A percentile compares a stretch with the other conserved stretches of the same genome.
Conservation (phyloP, 257 asterid genomes). For the Jacaranda copaia region DNA sequence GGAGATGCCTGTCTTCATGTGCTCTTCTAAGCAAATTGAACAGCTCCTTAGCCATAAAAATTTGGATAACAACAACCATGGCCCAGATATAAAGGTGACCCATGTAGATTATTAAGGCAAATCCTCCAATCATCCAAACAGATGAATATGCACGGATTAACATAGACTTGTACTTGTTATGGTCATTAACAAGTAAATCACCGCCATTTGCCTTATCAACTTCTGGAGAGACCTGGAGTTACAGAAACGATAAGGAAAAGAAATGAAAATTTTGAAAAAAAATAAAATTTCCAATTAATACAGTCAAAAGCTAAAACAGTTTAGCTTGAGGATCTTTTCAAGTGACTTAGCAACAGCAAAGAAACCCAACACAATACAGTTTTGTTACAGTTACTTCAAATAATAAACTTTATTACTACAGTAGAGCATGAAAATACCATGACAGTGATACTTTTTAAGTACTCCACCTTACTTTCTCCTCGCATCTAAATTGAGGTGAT, state of each 20-base stretch:
- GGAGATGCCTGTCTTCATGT: constrained; percentile 90
- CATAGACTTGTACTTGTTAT: constrained; percentile 93
- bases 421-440: constrained; percentile 5
- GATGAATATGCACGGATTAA: constrained; percentile 81
- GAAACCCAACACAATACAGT: background rate
- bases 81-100: constrained; percentile 99
- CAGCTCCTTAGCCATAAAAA: constrained; percentile 91
- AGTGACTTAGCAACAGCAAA: background rate
- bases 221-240: constrained; percentile 72
- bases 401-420: background rate
- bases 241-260: constrained; percentile 20
- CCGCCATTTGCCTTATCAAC: constrained; percentile 61
- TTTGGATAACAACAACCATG: constrained; percentile 89
- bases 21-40: constrained; percentile 84
- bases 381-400: constrained; percentile 4
- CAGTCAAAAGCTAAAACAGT: constrained; percentile 14
- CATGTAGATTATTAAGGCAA: constrained; percentile 78
- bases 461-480: constrained; percentile 16
- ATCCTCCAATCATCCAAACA: constrained; percentile 97
- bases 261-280: constrained; percentile 29
- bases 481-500: constrained; percentile 20
- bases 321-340: background rate
- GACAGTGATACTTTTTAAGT: background rate
- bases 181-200: constrained; percentile 77
- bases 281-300: background rate